Base-by-base conservation (phyloP, 805 yeast species). In the Zygoascus tannicola region DNA sequence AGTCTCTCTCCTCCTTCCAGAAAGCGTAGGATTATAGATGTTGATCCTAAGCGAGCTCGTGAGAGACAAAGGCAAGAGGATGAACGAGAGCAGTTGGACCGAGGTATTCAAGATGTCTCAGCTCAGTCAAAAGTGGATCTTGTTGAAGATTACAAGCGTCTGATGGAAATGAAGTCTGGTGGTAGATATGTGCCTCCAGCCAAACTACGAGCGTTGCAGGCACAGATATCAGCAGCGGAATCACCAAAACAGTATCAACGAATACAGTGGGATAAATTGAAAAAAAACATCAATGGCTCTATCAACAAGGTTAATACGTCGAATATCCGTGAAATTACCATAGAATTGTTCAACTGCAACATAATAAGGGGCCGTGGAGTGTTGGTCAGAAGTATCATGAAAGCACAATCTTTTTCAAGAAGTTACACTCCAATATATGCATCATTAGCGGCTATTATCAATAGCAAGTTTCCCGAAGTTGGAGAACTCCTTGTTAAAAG, bases 391-490 rank as follows among this genome's bases (percentile, higher is more conserved):
- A 63, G 72, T 34, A 41, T 84, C 2, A 74, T 83, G 71, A 69
- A 70, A 38, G 69, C 74, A 0, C 83, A 77, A 53, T 54, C 67
- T 12, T 58, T 55, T 5, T 66, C 77, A 12, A 35, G 59, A 15
- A 50, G 65, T 0, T 64, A 59, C 46, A 69, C 82, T 0, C 60
- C 75, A 0, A 69, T 72, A 1, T 79, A 73, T 51, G 76, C 87
- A 0, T 64, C 82, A 0, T 53, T 86, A 30, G 69, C 74, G 0
- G 69, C 80, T 1, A 69, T 80, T 0, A 41, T 86, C 8, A 81
- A 83, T 59, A 71, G 82, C 4, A 75, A 80, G 50, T 58, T 84
- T 3, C 92, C 94, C 0, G 73, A 73, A 30, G 62, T 85, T 15
- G 95, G 94, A 2, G 72, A 72, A 44, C 57, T 80, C 3, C 49